Conservation (phyloP, 352 stramenopile genomes). For the Phytophthora hybrid region DNA sequence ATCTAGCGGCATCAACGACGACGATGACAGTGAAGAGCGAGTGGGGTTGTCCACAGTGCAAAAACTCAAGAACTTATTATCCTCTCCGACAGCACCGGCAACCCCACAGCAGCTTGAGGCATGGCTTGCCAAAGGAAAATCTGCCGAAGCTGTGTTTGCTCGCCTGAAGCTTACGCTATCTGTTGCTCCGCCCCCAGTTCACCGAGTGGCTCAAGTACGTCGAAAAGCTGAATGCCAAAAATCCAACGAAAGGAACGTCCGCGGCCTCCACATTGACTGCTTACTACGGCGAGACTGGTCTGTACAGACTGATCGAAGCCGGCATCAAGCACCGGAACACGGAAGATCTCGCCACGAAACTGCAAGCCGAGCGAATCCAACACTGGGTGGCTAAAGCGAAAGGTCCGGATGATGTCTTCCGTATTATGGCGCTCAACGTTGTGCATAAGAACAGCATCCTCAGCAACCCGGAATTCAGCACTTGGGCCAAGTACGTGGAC, state of each 20-base stretch:
- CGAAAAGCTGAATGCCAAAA: constrained; percentile 6
- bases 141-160: too few species aligned
- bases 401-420: constrained; percentile 1
- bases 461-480: not conserved
- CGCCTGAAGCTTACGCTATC: too few species aligned
- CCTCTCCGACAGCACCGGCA: too few species aligned
- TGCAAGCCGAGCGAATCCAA: not conserved
- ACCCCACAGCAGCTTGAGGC: too few species aligned
- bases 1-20: too few species aligned
- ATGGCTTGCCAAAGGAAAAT: too few species aligned
- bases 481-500: not conserved
- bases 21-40: too few species aligned
- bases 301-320: constrained; percentile 3
- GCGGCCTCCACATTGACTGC: not conserved
- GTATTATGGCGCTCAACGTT: not conserved
- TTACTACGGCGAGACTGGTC: constrained; percentile 1
- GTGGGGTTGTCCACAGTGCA: too few species aligned
- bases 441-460: not conserved
- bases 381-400: not conserved
- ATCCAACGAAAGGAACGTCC: not conserved
- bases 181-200: constrained; percentile 1
- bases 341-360: not conserved
- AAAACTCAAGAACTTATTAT: too few species aligned
- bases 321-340: not conserved
- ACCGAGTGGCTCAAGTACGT: not conserved